Evolutionary conservation across 306 rosid genomes (phyloP).

Genomic region (Sechiopsis laciniata): DNA sequence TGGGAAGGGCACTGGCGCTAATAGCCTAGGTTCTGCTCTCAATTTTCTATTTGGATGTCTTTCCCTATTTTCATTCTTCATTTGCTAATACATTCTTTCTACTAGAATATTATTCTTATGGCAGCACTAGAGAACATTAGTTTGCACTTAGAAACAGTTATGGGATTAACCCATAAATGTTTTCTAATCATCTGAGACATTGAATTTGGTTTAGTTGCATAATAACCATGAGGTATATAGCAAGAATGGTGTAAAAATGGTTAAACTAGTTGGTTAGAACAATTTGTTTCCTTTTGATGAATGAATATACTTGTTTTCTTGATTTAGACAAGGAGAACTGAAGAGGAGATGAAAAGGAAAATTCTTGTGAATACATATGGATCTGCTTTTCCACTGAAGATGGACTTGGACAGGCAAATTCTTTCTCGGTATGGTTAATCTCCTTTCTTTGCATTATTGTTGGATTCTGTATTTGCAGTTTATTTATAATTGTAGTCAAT

Average conservation of each 20-base stretch:
- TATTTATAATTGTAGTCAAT: not conserved
- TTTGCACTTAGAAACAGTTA: not conserved
- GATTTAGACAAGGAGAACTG: conserved; percentile 34
- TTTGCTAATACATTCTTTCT: not conserved
- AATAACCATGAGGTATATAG: too few relatives aligned
- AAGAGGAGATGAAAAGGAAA: conserved; percentile 56
- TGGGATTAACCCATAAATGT: not conserved
- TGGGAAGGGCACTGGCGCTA: not conserved
- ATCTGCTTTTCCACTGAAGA: conserved; percentile 68
- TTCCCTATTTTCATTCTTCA: not conserved
- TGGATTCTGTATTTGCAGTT: not conserved
- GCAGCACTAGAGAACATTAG: not conserved
- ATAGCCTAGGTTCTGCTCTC: too few relatives aligned
- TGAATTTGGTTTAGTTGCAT: too few relatives aligned
- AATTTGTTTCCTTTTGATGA: not conserved
- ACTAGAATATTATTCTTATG: not conserved
- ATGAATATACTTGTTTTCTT: not conserved
- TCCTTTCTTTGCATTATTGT: not conserved
- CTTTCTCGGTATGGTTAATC: conserved; percentile 49
- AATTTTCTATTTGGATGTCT: not conserved
- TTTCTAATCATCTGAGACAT: not conserved
- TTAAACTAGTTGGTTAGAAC: too few relatives aligned
- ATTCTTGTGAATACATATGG: conserved; percentile 55
- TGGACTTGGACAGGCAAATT: conserved; percentile 71
- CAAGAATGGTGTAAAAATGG: too few relatives aligned